Percentiles rank a stretch among this genome's conserved stretches.
phyloP scores from a whole-genome alignment of 2,329 filamentous ascomycete species.

The Cladophialophora bantiana region DNA sequence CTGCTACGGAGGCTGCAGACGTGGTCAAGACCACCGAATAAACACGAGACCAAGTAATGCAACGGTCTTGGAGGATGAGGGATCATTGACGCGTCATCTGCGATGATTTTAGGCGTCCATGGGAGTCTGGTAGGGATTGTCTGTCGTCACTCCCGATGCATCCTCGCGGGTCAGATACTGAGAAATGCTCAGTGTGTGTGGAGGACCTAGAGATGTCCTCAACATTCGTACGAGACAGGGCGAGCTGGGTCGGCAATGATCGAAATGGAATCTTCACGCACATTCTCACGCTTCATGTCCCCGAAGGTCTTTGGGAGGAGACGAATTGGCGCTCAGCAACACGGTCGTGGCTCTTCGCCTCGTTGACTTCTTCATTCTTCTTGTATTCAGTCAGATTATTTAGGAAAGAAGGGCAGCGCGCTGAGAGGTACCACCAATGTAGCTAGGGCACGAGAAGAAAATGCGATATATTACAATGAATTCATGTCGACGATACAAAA shows the following conservation, averaged over 20 bases:
- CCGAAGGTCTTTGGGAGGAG: neutral
- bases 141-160: slow-evolving; percentile 1
- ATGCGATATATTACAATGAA: slow-evolving; percentile 2
- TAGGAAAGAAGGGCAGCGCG: slow-evolving; percentile 15
- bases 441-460: slow-evolving; percentile 9
- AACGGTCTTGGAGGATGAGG: neutral
- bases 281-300: slow-evolving; percentile 15
- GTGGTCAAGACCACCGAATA: slow-evolving; percentile 39
- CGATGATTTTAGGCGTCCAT: slow-evolving; percentile 12
- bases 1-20: slow-evolving; percentile 36
- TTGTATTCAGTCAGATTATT: slow-evolving; percentile 19
- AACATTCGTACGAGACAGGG: neutral
- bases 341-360: neutral
- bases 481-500: neutral
- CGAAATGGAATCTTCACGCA: slow-evolving; percentile 13
- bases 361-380: slow-evolving; percentile 8
- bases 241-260: slow-evolving; percentile 2
- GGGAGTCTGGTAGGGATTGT: slow-evolving; percentile 9
- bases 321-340: slow-evolving; percentile 1
- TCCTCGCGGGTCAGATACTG: neutral
- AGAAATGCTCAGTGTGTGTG: neutral
- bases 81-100: slow-evolving; percentile 1
- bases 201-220: slow-evolving; percentile 1
- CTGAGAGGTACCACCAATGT: neutral
- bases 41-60: neutral